phyloP scores from a whole-genome alignment of 2,329 filamentous ascomycete genomes.

The Ampelomyces quisqualis region DNA sequence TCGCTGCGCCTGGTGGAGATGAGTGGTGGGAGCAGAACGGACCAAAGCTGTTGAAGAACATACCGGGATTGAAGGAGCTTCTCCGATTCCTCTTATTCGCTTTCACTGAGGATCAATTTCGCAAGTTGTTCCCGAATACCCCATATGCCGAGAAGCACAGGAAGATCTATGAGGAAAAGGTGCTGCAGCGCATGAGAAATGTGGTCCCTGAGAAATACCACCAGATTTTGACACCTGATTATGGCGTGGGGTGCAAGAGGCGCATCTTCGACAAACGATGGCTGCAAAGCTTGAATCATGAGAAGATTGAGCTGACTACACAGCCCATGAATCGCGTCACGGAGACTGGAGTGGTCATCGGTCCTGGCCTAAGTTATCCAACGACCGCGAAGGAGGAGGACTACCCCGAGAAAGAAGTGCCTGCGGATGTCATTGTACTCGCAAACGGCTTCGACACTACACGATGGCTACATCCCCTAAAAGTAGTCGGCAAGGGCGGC shows the following conservation, averaged over 20 bases:
- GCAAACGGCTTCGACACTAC: slow-evolving; percentile 63
- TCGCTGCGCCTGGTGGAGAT: slow-evolving; percentile 41
- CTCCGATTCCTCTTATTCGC: slow-evolving; percentile 50
- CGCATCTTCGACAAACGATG: slow-evolving; percentile 61
- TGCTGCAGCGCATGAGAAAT: slow-evolving; percentile 50
- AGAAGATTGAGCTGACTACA: slow-evolving; percentile 57
- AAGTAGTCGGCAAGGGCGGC: slow-evolving; percentile 54
- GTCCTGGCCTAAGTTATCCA: slow-evolving; percentile 53
- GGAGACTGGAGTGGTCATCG: slow-evolving; percentile 53
- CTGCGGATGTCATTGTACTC: slow-evolving; percentile 62
- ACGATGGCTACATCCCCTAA: slow-evolving; percentile 55
- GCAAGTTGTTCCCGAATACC: slow-evolving; percentile 50
- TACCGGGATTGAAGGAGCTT: slow-evolving; percentile 55
- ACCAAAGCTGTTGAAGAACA: slow-evolving; percentile 47
- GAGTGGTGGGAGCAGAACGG: slow-evolving; percentile 52
- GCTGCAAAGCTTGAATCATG: slow-evolving; percentile 53
- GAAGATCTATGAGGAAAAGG: slow-evolving; percentile 46
- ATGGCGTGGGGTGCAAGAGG: slow-evolving; percentile 64
- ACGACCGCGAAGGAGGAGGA: slow-evolving; percentile 37
- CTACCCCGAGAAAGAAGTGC: slow-evolving; percentile 45
- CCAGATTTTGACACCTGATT: slow-evolving; percentile 62
- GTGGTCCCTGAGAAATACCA: slow-evolving; percentile 61
- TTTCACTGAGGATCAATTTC: slow-evolving; percentile 48
- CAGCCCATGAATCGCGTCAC: slow-evolving; percentile 53
- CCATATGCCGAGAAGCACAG: slow-evolving; percentile 43